Evolutionary conservation across 257 asterid genomes (phyloP), one percentile per base, ranked within the genome.

Genomic region (Solanum boliviense): DNA sequence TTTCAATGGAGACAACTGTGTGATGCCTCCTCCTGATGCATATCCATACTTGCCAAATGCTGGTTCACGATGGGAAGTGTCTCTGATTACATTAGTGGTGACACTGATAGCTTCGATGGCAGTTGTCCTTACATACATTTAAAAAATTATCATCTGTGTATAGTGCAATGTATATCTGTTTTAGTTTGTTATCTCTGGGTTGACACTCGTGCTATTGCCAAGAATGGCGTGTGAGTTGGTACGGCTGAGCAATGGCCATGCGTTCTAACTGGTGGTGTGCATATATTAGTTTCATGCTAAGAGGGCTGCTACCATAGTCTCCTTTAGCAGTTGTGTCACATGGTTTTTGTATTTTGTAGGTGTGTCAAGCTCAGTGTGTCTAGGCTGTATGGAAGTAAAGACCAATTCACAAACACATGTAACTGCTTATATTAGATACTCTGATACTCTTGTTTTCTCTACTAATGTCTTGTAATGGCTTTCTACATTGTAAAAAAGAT

Each of bases 1-100:
- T 87, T 96, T 96, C 94, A 96, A 95, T 35, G 98, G 98, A 6
- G 98, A 96, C 84, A 96, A 95, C 87, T 96, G 98, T 86, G 98
- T 95, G 52, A 95, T 96, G 98, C 98, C 99, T 7, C 96, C 98
- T 79, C 97, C 99, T 3, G 95, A 95, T 81, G 89, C 91, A 23
- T 96, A 96, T 89, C 99, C 99, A 0, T 93, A 85, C 83, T 92
- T 96, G 81, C 98, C 99, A 68, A 96, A 95, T 72, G 88, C 92
- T 84, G 78, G 97, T 91, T 79, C 92, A 23, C 91, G 90, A 15
- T 73, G 83, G 88, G 90, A 58, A 16, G 32, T 88, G 89, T 86
- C 98, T 84, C 84, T 92, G 60, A 87, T 92, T 39, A 78, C 89
- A 89, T 90, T 94, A 83, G 34, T 88, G 62, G 65, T 92, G 88